phyloP scores from a whole-genome alignment of 228 moss, liverwort and hornwort species.

The Sphagnum magellanicum region DNA sequence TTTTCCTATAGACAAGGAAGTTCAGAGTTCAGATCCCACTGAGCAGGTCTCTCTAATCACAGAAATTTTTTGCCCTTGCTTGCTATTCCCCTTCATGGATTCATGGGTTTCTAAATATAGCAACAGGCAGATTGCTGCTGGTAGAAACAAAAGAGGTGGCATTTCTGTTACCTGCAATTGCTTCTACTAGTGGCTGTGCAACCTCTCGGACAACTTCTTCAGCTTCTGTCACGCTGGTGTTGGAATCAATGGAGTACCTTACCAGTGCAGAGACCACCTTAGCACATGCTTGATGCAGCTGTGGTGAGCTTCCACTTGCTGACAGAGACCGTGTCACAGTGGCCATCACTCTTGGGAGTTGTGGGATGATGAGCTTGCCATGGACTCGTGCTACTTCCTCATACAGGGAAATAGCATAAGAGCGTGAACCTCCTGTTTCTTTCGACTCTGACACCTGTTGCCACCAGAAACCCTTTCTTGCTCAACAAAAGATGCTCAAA shows the following conservation, averaged over 20 bases:
- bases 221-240: slow-evolving; percentile 31
- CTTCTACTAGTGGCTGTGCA: slow-evolving; percentile 61
- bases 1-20: slow-evolving; percentile 32
- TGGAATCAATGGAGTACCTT: slow-evolving; percentile 41
- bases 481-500: too few relatives aligned
- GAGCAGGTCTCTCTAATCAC: neutral
- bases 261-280: slow-evolving; percentile 61
- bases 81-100: too few relatives aligned
- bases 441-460: slow-evolving; percentile 69
- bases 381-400: slow-evolving; percentile 83
- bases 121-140: too few relatives aligned
- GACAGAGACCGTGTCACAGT: slow-evolving; percentile 47
- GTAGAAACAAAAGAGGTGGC: too few relatives aligned
- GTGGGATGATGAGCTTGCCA: slow-evolving; percentile 66
- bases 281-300: slow-evolving; percentile 73
- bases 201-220: slow-evolving; percentile 46
- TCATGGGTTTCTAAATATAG: too few relatives aligned
- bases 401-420: slow-evolving; percentile 68
- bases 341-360: slow-evolving; percentile 62
- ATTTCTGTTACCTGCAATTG: slow-evolving; percentile 37
- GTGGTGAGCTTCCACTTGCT: slow-evolving; percentile 70
- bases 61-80: neutral
- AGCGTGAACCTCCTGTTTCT: slow-evolving; percentile 58
- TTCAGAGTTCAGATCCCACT: neutral
- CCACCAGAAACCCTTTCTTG: too few relatives aligned